A percentile compares a stretch with the other conserved stretches of the same genome.
Evolutionary conservation across 2,329 filamentous ascomycete genomes (phyloP).

Genomic region (Diaporthe caulivora): DNA sequence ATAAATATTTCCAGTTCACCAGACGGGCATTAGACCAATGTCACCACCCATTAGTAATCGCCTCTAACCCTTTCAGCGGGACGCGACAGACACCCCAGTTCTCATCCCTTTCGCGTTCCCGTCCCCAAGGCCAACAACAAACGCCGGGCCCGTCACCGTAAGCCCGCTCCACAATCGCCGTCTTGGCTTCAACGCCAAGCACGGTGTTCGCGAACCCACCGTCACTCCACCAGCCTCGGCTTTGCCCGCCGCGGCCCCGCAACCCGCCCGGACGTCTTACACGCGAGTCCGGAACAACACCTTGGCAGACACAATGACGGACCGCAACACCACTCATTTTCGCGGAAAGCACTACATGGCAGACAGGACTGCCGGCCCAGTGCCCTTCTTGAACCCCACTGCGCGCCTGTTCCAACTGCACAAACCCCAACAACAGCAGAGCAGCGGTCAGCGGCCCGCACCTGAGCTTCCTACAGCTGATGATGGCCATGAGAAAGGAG

Average conservation of each 20-base stretch:
- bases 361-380: conserved; percentile 41
- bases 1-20: no score
- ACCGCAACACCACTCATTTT: conserved; percentile 37
- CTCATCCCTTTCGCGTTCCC: not conserved
- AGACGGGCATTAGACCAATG: no score
- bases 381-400: conserved; percentile 45
- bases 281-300: not conserved
- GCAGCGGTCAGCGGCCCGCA: not conserved
- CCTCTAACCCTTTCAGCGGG: not conserved
- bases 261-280: not conserved
- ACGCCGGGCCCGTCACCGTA: not conserved
- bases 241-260: not conserved
- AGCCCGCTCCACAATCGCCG: conserved; percentile 1
- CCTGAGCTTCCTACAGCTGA: not conserved
- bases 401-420: conserved; percentile 38
- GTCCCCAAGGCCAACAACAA: not conserved
- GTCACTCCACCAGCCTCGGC: not conserved
- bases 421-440: not conserved
- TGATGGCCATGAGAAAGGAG: not conserved
- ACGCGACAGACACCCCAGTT: not conserved
- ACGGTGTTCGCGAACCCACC: not conserved
- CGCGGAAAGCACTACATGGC: conserved; percentile 36
- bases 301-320: conserved; percentile 24
- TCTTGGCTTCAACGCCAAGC: conserved; percentile 31
- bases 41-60: no score